Base-by-base conservation (phyloP, 345 rosid species). In the Aquilaria sinensis region DNA sequence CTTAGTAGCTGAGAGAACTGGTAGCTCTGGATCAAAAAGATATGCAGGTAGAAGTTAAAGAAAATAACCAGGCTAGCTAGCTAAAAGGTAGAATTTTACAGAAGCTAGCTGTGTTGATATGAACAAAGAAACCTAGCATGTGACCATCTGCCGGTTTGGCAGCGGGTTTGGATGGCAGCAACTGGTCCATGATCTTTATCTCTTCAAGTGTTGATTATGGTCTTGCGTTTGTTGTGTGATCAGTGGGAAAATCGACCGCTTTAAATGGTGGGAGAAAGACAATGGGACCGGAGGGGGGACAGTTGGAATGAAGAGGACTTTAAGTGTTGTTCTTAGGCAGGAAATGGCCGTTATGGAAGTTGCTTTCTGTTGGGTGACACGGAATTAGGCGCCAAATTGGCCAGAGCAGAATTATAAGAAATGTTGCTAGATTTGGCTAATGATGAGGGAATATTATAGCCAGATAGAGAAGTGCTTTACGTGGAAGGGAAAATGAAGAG, bases 231-330 rank as follows among this genome's bases (percentile, higher is more conserved):
- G 29, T 9, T 47, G n/a, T 47, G 52, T 45, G 16, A 14, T 34
- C 37, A 13, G 10, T 23, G 58, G 7, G 13, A 9, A 41, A 4
- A 41, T 54, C 23, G 43, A 56, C 49, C 48, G 4, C 58, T 67
- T 51, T 67, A 69, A 56, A 70, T 45, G 47, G 45, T 11, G 46
- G 13, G 16, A 14, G n/a, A 57, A 29, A 6, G 72, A 66, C 29
- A 51, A n/a, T 29, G 61, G 64, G 33, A 64, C 50, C 65, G 70
- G 68, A 60, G 62, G 65, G 41, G 62, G 61, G 45, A 30, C 31
- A 41, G 74, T 53, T 79, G 80, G 62, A 60, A 12, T 63, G 84
- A 79, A 54, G 64, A 48, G 48, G 78, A 75, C 77, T 65, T 63
- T 50, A 3, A 33, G 31, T 51, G 70, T 47, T 50, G 63, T 61